phyloP scores from a whole-genome alignment of 192 early-diverging fungal species.

The Lunasporangiospora selenospora region DNA sequence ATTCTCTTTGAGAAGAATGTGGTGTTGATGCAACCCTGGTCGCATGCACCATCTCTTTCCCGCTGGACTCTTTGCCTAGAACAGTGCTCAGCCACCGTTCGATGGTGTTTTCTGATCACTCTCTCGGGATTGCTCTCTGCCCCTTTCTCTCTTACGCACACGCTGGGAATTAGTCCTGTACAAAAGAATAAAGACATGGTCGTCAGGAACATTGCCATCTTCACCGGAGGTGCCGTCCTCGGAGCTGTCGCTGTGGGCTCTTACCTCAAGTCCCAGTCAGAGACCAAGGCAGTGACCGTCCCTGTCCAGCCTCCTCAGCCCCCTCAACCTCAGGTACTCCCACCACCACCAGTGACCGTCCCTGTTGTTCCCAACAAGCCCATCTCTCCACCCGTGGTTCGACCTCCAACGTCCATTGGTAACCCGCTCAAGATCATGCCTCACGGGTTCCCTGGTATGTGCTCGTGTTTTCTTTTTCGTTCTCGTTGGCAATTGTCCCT shows the following conservation, averaged over 20 bases:
- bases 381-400: slow-evolving; percentile 10
- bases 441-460: slow-evolving; percentile 45
- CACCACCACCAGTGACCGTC: neutral
- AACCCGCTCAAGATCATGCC: slow-evolving; percentile 34
- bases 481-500: neutral
- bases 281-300: slow-evolving; percentile 1
- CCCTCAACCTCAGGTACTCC: slow-evolving; percentile 3
- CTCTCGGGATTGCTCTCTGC: too few species aligned
- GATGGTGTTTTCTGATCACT: too few species aligned
- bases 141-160: too few species aligned
- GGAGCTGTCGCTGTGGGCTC: slow-evolving; percentile 35
- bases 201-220: slow-evolving; percentile 46
- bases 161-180: too few species aligned
- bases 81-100: too few species aligned
- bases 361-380: neutral
- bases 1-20: too few species aligned
- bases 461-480: too few species aligned
- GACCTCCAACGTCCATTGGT: slow-evolving; percentile 16
- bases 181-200: slow-evolving; percentile 31
- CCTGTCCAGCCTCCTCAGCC: slow-evolving; percentile 5
- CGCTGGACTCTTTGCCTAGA: too few species aligned
- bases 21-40: too few species aligned
- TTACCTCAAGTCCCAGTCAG: slow-evolving; percentile 38
- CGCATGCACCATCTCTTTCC: too few species aligned
- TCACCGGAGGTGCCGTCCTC: slow-evolving; percentile 44